Percentiles rank a stretch among this genome's conserved stretches.
phyloP scores from a whole-genome alignment of 768 basidiomycete genomes.

The Mycena capillaripes region DNA sequence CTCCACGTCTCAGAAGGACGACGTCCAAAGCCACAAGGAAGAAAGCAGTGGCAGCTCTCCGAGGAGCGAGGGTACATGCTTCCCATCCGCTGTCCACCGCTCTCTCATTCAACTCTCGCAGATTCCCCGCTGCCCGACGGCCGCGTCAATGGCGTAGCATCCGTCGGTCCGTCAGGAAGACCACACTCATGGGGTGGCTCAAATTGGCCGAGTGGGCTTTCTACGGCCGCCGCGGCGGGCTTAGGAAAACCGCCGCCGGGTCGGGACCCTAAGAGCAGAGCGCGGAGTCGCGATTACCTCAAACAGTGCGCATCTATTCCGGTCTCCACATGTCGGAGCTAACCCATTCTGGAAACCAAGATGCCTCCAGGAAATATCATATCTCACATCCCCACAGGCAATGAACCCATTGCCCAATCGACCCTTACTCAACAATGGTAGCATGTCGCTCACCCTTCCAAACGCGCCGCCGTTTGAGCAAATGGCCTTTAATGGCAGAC shows the following conservation, averaged over 20 bases:
- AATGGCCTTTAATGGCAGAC: constrained; percentile 82
- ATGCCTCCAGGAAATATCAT: constrained; percentile 98
- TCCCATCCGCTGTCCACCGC: constrained; percentile 21
- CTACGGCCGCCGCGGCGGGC: constrained; percentile 59
- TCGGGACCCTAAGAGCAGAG: constrained; percentile 95
- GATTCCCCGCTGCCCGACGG: constrained; percentile 83
- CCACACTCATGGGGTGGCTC: constrained; percentile 70
- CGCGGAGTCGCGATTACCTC: constrained; percentile 94
- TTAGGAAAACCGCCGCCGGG: constrained; percentile 82
- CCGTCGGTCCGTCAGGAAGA: constrained; percentile 61
- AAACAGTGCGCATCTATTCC: constrained; percentile 84
- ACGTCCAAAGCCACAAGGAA: constrained; percentile 79
- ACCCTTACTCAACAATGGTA: constrained; percentile 77
- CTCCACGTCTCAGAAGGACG: constrained; percentile 75
- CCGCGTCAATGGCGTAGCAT: constrained; percentile 72
- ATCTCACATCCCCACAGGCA: constrained; percentile 96
- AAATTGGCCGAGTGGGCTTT: constrained; percentile 62
- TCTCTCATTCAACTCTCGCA: constrained; percentile 45
- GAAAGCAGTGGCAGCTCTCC: constrained; percentile 88
- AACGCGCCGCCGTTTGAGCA: constrained; percentile 83
- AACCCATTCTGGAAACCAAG: constrained; percentile 54
- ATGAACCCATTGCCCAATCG: constrained; percentile 96
- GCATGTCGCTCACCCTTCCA: constrained; percentile 74
- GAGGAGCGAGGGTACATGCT: constrained; percentile 79
- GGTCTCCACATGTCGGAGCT: constrained; percentile 19